Evolutionary conservation across 2,329 filamentous ascomycete genomes (phyloP), one percentile per base, ranked within the genome.

Genomic region (Hypocrella siamensis): DNA sequence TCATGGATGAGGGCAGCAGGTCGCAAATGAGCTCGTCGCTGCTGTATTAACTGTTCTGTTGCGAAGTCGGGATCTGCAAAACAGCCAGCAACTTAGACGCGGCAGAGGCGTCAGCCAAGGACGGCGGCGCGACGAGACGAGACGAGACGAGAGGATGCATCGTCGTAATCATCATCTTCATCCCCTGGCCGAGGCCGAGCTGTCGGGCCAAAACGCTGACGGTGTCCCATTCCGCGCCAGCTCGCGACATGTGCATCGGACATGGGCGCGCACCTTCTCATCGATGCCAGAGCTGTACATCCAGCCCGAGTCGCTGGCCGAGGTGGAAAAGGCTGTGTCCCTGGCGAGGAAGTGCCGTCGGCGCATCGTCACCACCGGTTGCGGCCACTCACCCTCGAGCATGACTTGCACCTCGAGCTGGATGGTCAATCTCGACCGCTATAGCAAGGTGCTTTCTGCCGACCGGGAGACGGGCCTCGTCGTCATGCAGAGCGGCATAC

Each of bases 241-340:
- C 35, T 61, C 69, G 37, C 63, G 70, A 32, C 76, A 96, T 53
- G 58, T 76, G 30, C 90, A 96, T 60, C 77, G 78, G 46, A 98
- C 90, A 15, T 98, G 90, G 90, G 90, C 90, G 25, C 77, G 78
- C 48, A 96, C 90, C 31, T 94, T 92, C 60, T 77, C 80, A 46
- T 90, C 79, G 31, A 71, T 76, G 14, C 90, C 90, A 3, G 85
- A 94, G 61, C 75, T 96, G 36, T 94, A 88, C 57, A 74, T 96
- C 44, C 81, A 81, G 46, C 90, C 90, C 3, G 69, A 80, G 45
- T 78, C 76, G 2, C 62, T 90, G 31, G 61, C 63, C 11, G 88
- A 96, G 57, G 71, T 98, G 41, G 79, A 88, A 53, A 86, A 92
- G 53, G 65, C 80, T 31, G 70, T 94, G 38, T 76, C 67, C 26